Base-by-base conservation (phyloP, 2,329 filamentous ascomycete genomes). In the Diaporthe citri region DNA sequence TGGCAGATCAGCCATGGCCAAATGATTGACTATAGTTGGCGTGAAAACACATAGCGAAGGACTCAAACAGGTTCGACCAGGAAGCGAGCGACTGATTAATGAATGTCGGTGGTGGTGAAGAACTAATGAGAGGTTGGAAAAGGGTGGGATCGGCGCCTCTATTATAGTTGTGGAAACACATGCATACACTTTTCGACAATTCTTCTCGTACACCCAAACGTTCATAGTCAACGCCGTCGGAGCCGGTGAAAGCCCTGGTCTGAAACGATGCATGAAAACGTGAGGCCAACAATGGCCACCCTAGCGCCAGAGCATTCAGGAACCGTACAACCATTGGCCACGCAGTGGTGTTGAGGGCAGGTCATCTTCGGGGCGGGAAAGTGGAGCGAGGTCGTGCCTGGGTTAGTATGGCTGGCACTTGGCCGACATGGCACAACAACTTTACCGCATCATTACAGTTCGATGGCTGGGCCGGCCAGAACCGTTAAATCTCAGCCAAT, bases 331-430 rank as follows among this genome's bases (percentile, higher is more conserved):
- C 8, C 31, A 69, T 69, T 69, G 46, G 64, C 41, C 12, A 25
- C 20, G 34, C 17, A 28, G 64, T 31, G 22, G 34, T 31, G 48
- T 25, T 41, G 41, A 4, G n/a, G 41, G 34, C 1, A 39, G 64
- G 64, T 28, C 64, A 55, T 39, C n/a, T 55, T 55, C n/a, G 64
- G 64, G 64, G 48, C 64, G 46, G 48, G n/a, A 55, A 69, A 69
- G 64, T 69, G 64, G 64, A 55, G 13, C 12, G 48, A 20, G 64
- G 51, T 55, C 48, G 64, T 69, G 64, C 64, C 46, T 41, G 64
- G 46, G 43, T 39, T 66, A 10, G 62, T 12, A 20, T 51, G 12
- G 36, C 1, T 34, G 60, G 28, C 59, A 28, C 34, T 51, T 36
- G 62, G 64, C 64, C 34, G 13, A 52, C 34, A 67, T 67, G 46